Base-by-base conservation (phyloP, 2,329 filamentous ascomycete genomes). In the Tolypocladium nubicola region DNA sequence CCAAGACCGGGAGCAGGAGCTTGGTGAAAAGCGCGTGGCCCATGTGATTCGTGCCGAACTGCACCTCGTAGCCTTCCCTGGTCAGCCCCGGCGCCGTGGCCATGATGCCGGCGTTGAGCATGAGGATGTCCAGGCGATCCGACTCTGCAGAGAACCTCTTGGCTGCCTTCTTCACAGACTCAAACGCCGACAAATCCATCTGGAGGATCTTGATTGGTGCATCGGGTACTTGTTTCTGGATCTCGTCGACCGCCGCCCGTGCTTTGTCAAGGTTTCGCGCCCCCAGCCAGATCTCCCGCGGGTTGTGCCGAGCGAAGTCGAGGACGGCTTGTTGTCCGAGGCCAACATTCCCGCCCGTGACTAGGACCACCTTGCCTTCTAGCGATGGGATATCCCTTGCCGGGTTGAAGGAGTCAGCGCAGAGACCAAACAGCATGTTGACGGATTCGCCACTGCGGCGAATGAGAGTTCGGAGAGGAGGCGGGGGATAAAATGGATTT, bases 281-380 rank as follows among this genome's bases (percentile, higher is more conserved):
- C 5, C 61, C 61, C 21, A 66, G 58, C 61, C 63, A 66, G 54
- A 66, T 62, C 52, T 62, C 57, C 11, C 54, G 54, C 19, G 64
- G 63, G 10, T 41, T 56, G 50, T 66, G 62, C 33, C 54, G 61
- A 13, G 60, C 59, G 35, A 59, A 60, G 23, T 66, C 61, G 9
- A 65, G 56, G n/a, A 63, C 45, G 30, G 62, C 52, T 30, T 63
- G 58, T 61, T 95, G 76, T 38, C 91, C 91, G 57, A 96, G 75
- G 14, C 91, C 91, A 69, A 88, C 79, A 49, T 90, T 90, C 67
- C 89, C 91, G 55, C 91, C 91, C 0, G 91, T 96, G 19, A 96
- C 86, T 26, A 96, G 78, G 49, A 84, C 89, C 14, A 90, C 87
- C 68, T 85, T 87, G 59, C 84, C 89, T 68, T 92, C 84, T 37